Evolutionary conservation across 148 eudicot species (phyloP).

Genomic region (Limonium bicolor): DNA sequence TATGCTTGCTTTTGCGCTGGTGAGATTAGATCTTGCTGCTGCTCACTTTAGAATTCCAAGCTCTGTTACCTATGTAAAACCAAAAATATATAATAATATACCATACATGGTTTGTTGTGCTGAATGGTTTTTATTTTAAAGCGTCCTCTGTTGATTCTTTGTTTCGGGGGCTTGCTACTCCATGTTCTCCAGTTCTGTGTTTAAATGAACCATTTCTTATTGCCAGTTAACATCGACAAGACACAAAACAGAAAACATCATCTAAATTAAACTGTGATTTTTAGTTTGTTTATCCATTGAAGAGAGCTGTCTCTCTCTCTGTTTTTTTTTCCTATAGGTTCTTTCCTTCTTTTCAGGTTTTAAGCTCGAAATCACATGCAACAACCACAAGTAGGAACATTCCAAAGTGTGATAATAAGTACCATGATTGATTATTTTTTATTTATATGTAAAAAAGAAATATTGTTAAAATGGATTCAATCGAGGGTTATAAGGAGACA

Average conservation of each 20-base stretch:
- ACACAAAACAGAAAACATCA: too few relatives aligned
- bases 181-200: slow-evolving; percentile 1
- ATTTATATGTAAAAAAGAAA: too few relatives aligned
- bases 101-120: slow-evolving; percentile 3
- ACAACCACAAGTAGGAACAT: slow-evolving; percentile 4
- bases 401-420: neutral
- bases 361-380: slow-evolving; percentile 3
- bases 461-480: neutral
- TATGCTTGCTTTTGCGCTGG: slow-evolving; percentile 4
- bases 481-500: neutral
- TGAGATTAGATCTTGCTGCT: too few relatives aligned
- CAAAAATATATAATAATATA: too few relatives aligned
- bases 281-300: neutral
- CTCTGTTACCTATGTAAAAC: slow-evolving; percentile 3
- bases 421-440: neutral
- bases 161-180: neutral
- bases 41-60: slow-evolving; percentile 3
- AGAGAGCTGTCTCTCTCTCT: neutral
- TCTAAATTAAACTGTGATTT: neutral
- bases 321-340: neutral
- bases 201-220: too few relatives aligned
- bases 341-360: neutral
- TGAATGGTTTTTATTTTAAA: neutral
- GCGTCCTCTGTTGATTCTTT: too few relatives aligned
- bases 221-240: too few relatives aligned